phyloP scores from a whole-genome alignment of 2,329 filamentous ascomycete species.

The Beauveria pseudobassiana region DNA sequence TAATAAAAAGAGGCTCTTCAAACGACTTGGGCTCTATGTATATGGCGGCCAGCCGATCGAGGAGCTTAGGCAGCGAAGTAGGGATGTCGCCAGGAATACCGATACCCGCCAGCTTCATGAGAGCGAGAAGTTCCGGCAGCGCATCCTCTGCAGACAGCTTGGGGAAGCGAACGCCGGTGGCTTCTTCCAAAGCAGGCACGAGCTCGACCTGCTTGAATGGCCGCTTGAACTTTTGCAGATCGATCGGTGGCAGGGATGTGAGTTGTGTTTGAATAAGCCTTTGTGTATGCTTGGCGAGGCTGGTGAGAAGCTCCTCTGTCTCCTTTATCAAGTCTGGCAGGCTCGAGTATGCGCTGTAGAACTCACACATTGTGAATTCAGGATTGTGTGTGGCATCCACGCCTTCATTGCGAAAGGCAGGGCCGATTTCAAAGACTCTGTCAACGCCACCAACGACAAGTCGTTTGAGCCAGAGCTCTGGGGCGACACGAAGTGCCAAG shows the following conservation, averaged over 20 bases:
- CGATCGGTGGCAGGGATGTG: slow-evolving; percentile 38
- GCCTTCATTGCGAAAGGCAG: slow-evolving; percentile 88
- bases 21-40: slow-evolving; percentile 74
- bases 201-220: slow-evolving; percentile 70
- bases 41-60: slow-evolving; percentile 69
- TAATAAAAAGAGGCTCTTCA: slow-evolving; percentile 70
- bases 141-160: slow-evolving; percentile 51
- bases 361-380: slow-evolving; percentile 96
- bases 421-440: slow-evolving; percentile 86
- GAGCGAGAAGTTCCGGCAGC: slow-evolving; percentile 45
- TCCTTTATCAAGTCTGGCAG: slow-evolving; percentile 65
- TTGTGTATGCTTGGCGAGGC: slow-evolving; percentile 47
- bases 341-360: slow-evolving; percentile 81
- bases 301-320: slow-evolving; percentile 64
- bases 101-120: slow-evolving; percentile 48
- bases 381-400: slow-evolving; percentile 90
- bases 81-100: slow-evolving; percentile 59
- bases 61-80: slow-evolving; percentile 56
- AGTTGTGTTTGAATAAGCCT: slow-evolving; percentile 37
- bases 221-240: slow-evolving; percentile 39
- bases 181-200: slow-evolving; percentile 66
- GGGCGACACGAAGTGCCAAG: slow-evolving; percentile 78
- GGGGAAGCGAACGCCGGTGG: slow-evolving; percentile 58
- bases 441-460: slow-evolving; percentile 84
- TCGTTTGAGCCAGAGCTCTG: slow-evolving; percentile 91